These are phyloP conservation scores for Endocarpon pusillum DNA, from an alignment of 495 filamentous ascomycete species.

Conservation along the genomic window DNA sequence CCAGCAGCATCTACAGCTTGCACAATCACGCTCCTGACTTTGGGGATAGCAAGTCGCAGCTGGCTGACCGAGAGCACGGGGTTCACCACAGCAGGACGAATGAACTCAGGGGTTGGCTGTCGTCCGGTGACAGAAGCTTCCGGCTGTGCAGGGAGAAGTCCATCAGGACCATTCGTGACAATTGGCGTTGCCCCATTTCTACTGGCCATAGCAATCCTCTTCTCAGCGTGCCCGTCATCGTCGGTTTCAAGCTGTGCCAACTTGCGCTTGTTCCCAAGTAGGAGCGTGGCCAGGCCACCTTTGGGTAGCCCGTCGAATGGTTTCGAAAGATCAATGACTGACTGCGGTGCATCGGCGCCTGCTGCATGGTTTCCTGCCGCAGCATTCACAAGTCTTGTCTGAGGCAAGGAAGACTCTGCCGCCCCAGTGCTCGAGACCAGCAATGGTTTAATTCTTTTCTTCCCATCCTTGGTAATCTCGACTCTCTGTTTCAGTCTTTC, in stretches of 20 bases:
- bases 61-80: slow-evolving; percentile 68
- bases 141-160: slow-evolving; percentile 48
- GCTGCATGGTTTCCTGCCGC: slow-evolving; percentile 37
- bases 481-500: slow-evolving; percentile 76
- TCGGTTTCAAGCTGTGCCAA: slow-evolving; percentile 46
- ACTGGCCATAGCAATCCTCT: slow-evolving; percentile 36
- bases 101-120: slow-evolving; percentile 63
- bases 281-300: slow-evolving; percentile 66
- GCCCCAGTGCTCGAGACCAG: slow-evolving; percentile 73
- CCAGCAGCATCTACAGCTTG: slow-evolving; percentile 28
- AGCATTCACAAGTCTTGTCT: slow-evolving; percentile 64
- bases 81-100: slow-evolving; percentile 73
- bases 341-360: slow-evolving; percentile 59
- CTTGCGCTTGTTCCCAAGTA: slow-evolving; percentile 89
- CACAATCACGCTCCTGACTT: slow-evolving; percentile 64
- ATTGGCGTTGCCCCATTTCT: slow-evolving; percentile 55
- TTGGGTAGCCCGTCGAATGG: slow-evolving; percentile 87
- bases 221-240: slow-evolving; percentile 49
- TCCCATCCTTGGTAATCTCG: slow-evolving; percentile 90
- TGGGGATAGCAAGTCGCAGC: slow-evolving; percentile 77
- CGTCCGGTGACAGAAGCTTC: slow-evolving; percentile 35
- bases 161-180: slow-evolving; percentile 57
- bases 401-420: slow-evolving; percentile 73
- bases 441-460: slow-evolving; percentile 83
- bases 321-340: slow-evolving; percentile 78